These are phyloP conservation scores for Aplosporella prunicola DNA, from an alignment of 2,329 filamentous ascomycete species.

Conservation along the genomic window DNA sequence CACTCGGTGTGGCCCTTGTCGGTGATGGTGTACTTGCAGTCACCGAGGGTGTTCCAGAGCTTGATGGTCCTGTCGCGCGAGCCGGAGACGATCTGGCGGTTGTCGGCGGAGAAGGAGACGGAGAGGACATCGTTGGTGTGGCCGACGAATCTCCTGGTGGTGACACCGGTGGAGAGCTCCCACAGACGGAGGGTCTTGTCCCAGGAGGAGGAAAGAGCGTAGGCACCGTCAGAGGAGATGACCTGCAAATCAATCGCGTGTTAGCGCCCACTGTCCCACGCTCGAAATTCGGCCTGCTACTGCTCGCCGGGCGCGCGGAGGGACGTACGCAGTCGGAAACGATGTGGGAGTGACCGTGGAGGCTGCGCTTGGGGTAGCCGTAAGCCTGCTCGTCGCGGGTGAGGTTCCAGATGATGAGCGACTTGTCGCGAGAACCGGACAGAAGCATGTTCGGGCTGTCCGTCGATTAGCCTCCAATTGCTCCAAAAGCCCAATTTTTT, in stretches of 20 bases:
- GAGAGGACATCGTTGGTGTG: conserved; percentile 99
- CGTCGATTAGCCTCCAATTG: conserved; percentile 21
- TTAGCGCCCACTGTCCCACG: conserved; percentile 21
- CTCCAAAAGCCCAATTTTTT: conserved; percentile 8
- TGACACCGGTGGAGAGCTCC: conserved; percentile 95
- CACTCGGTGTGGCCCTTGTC: conserved; percentile 99
- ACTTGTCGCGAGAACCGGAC: conserved; percentile 95
- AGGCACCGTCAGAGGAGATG: conserved; percentile 98
- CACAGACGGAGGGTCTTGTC: conserved; percentile 99
- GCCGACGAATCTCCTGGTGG: conserved; percentile 96
- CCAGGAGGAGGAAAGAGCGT: conserved; percentile 97
- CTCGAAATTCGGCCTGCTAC: conserved; percentile 3
- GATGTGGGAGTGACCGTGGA: conserved; percentile 99
- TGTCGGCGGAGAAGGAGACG: conserved; percentile 99
- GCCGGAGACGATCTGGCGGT: conserved; percentile 98
- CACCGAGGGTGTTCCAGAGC: conserved; percentile 99
- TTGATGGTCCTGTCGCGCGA: conserved; percentile 99
- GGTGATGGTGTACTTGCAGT: conserved; percentile 99
- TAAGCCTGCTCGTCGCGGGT: conserved; percentile 97
- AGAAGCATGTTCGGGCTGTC: conserved; percentile 97
- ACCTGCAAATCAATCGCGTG: conserved; percentile 50
- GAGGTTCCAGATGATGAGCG: conserved; percentile 99
- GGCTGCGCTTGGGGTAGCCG: conserved; percentile 98
- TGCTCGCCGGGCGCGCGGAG: conserved; percentile 14
- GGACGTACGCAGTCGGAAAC: conserved; percentile 97